phyloP scores from a whole-genome alignment of 805 yeast species.

The Wickerhamiella galacta region DNA sequence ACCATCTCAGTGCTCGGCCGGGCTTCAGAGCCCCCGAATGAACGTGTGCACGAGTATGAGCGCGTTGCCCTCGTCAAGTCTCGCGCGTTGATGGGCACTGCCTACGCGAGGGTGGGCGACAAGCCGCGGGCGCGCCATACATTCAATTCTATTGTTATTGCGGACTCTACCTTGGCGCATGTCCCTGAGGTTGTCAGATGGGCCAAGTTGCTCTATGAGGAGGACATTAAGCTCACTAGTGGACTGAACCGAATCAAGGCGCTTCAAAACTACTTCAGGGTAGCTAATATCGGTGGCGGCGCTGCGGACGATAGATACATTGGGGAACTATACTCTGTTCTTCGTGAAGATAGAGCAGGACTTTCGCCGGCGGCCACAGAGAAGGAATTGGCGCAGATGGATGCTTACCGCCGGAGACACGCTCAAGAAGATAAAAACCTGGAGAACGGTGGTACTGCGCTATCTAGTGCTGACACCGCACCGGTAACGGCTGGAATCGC shows the following conservation, averaged over 20 bases:
- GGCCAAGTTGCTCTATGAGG: conserved; percentile 2
- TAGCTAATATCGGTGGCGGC: background rate
- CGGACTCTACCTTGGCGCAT: conserved; percentile 4
- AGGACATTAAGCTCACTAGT: background rate
- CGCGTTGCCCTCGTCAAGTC: conserved; percentile 6
- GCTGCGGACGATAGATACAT: no score
- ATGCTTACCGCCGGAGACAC: no score
- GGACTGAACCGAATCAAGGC: background rate
- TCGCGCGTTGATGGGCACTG: conserved; percentile 4
- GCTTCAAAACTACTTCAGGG: background rate
- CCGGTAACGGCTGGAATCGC: no score
- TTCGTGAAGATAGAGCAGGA: background rate
- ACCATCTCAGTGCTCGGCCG: background rate
- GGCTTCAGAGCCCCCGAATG: conserved; percentile 1
- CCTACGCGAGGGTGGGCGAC: conserved; percentile 1
- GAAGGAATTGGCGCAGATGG: background rate
- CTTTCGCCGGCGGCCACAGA: background rate
- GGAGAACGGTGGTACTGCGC: no score
- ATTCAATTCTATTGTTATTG: conserved; percentile 2
- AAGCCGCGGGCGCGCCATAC: conserved; percentile 1
- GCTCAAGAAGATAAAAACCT: no score
- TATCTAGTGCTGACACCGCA: no score
- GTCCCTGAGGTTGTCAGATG: conserved; percentile 7
- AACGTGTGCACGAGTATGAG: conserved; percentile 1
- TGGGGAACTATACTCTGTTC: background rate